These are phyloP conservation scores for Lycium barbarum DNA, from an alignment of 257 asterid genomes.

Conservation along the genomic window DNA sequence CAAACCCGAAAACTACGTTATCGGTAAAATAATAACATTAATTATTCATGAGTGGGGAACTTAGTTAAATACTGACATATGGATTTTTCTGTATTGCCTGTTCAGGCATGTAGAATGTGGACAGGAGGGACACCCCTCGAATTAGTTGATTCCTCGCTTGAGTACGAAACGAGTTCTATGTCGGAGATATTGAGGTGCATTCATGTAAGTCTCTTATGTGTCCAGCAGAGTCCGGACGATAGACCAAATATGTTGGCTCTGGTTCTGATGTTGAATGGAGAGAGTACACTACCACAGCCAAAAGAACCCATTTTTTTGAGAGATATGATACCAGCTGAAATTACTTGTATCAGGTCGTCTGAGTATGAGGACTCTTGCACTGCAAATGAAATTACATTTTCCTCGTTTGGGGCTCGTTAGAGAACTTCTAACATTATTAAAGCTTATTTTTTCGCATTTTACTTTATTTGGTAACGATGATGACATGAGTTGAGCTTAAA, in stretches of 20 bases:
- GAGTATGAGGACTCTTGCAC: conserved; percentile 6
- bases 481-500: conserved; percentile 28
- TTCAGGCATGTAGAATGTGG: conserved; percentile 40
- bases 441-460: conserved; percentile 35
- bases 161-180: background rate
- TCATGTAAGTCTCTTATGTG: conserved; percentile 41
- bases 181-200: conserved; percentile 35
- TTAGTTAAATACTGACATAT: background rate
- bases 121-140: conserved; percentile 34
- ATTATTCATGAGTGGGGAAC: no score
- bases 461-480: conserved; percentile 40
- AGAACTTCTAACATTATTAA: conserved; percentile 34
- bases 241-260: conserved; percentile 41
- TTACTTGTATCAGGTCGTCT: background rate
- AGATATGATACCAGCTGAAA: conserved; percentile 23
- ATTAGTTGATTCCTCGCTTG: conserved; percentile 14
- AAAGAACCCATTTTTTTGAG: conserved; percentile 40
- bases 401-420: conserved; percentile 33
- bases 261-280: conserved; percentile 40
- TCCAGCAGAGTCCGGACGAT: conserved; percentile 39
- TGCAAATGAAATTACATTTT: conserved; percentile 15
- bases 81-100: background rate
- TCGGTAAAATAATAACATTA: no score
- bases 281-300: conserved; percentile 36
- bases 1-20: no score